Conservation (phyloP, 129 eudicot genomes). For the Apium graveolens region DNA sequence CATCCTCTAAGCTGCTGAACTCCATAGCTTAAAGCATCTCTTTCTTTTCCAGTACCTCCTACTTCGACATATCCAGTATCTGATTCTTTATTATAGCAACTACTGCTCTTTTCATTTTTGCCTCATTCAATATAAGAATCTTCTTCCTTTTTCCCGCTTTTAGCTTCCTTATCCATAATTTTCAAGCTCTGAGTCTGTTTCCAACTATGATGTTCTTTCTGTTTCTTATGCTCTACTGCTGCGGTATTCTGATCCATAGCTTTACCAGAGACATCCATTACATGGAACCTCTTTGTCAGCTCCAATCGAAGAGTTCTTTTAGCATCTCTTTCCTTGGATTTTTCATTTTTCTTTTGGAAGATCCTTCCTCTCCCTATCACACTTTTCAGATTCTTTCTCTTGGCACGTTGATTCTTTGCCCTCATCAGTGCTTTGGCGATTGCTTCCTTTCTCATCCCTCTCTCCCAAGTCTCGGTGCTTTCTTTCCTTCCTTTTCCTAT, state of each 20-base stretch:
- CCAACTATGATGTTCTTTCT: slow-evolving; percentile 56
- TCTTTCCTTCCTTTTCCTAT: slow-evolving; percentile 77
- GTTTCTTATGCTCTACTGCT: slow-evolving; percentile 46
- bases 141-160: slow-evolving; percentile 63
- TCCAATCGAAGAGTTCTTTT: slow-evolving; percentile 42
- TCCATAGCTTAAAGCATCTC: slow-evolving; percentile 59
- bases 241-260: slow-evolving; percentile 45
- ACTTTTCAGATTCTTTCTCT: slow-evolving; percentile 59
- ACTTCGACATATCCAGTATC: slow-evolving; percentile 65
- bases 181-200: slow-evolving; percentile 38
- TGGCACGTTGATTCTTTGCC: slow-evolving; percentile 48
- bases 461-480: slow-evolving; percentile 83
- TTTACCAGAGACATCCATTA: slow-evolving; percentile 39
- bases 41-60: slow-evolving; percentile 57
- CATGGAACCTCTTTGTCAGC: slow-evolving; percentile 51
- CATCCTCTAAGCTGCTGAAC: slow-evolving; percentile 94
- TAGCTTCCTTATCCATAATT: slow-evolving; percentile 47
- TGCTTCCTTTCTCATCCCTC: slow-evolving; percentile 63
- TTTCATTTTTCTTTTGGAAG: slow-evolving; percentile 58
- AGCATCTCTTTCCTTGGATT: slow-evolving; percentile 45
- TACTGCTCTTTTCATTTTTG: slow-evolving; percentile 54
- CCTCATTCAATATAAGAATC: slow-evolving; percentile 71
- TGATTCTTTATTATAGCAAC: slow-evolving; percentile 64
- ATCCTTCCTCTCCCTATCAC: slow-evolving; percentile 69
- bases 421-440: slow-evolving; percentile 41